A percentile compares a stretch with the other conserved stretches of the same genome.
These are phyloP conservation scores for Colletotrichum chrysophilum DNA, from an alignment of 2,329 filamentous ascomycete species.

Conservation along the genomic window DNA sequence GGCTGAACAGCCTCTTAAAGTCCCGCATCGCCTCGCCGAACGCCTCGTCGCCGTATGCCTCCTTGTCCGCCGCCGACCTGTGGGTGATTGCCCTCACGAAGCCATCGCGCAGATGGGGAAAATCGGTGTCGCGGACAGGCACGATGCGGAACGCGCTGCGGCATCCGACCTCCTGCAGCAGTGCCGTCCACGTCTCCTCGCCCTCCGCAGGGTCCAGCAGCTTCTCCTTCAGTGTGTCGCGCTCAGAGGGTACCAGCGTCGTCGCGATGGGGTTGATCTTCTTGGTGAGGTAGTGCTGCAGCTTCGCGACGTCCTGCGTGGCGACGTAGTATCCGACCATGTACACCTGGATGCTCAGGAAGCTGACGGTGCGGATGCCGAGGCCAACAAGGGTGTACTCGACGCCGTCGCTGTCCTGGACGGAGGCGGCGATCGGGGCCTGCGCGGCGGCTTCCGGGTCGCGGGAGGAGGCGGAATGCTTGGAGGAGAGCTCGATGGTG, in stretches of 20 bases:
- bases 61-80: conserved; percentile 64
- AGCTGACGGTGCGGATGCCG: conserved; percentile 88
- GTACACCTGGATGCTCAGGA: conserved; percentile 90
- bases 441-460: conserved; percentile 22
- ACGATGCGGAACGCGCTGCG: conserved; percentile 82
- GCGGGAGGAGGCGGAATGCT: conserved; percentile 21
- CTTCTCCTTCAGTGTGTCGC: conserved; percentile 70
- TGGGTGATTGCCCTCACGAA: conserved; percentile 86
- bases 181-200: conserved; percentile 74
- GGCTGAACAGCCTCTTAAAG: conserved; percentile 84
- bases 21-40: conserved; percentile 78
- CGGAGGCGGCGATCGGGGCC: conserved; percentile 42
- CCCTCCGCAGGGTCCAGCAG: conserved; percentile 74
- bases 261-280: conserved; percentile 80
- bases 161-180: conserved; percentile 72
- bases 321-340: conserved; percentile 93
- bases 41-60: conserved; percentile 68
- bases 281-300: conserved; percentile 80
- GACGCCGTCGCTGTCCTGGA: conserved; percentile 47
- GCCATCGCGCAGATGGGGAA: conserved; percentile 88
- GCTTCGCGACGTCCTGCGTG: conserved; percentile 77
- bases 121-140: conserved; percentile 93
- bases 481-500: conserved; percentile 65
- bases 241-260: conserved; percentile 82
- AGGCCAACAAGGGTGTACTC: conserved; percentile 91